These are phyloP conservation scores for Datisca glomerata DNA, from an alignment of 306 rosid genomes.

Conservation along the genomic window DNA sequence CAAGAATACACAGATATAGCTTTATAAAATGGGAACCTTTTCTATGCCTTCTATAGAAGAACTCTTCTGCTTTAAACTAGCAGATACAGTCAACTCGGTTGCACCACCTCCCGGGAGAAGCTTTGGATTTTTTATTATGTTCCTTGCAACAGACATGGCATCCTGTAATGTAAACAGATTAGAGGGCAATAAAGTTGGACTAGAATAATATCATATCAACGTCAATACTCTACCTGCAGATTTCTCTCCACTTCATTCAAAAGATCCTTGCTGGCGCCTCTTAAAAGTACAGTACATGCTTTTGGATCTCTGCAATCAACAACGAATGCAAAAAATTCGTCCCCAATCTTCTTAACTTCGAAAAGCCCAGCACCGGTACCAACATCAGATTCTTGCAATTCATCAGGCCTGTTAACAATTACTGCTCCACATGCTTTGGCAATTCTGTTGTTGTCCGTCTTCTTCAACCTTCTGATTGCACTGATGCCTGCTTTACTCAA, in stretches of 20 bases:
- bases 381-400: conserved; percentile 84
- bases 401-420: conserved; percentile 90
- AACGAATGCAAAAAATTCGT: conserved; percentile 65
- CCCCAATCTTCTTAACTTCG: conserved; percentile 93
- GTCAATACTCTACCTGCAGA: conserved; percentile 47
- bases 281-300: conserved; percentile 72
- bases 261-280: conserved; percentile 93
- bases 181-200: conserved; percentile 12
- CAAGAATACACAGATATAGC: not conserved
- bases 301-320: conserved; percentile 90
- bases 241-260: conserved; percentile 88
- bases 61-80: conserved; percentile 89
- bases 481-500: conserved; percentile 75
- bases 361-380: conserved; percentile 93
- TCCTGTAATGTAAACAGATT: conserved; percentile 42
- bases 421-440: conserved; percentile 96
- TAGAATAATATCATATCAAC: not conserved
- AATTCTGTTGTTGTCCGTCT: conserved; percentile 81
- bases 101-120: conserved; percentile 98
- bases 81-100: conserved; percentile 88
- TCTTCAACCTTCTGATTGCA: conserved; percentile 87
- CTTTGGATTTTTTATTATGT: conserved; percentile 77
- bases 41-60: conserved; percentile 93
- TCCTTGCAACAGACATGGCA: conserved; percentile 91
- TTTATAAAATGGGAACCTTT: conserved; percentile 35